Conservation (phyloP, 768 basidiomycete species). For the Pleurotus sapidus region DNA sequence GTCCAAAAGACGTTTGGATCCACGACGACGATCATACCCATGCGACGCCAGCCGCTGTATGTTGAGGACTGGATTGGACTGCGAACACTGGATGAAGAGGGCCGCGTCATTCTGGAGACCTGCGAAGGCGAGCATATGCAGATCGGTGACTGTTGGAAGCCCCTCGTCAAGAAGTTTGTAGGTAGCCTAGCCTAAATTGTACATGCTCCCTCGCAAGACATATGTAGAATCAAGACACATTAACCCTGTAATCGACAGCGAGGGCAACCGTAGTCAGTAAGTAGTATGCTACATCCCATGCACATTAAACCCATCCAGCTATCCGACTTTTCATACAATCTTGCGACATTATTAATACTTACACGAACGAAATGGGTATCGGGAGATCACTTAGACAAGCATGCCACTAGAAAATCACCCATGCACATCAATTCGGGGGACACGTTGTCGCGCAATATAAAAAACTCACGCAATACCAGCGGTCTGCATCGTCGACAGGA, state of each 20-base stretch:
- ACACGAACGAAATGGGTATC: not conserved
- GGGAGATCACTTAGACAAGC: not conserved
- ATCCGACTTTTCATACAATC: not conserved
- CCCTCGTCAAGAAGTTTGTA: constrained; percentile 40
- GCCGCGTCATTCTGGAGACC: constrained; percentile 51
- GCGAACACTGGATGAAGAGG: constrained; percentile 63
- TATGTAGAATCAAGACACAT: too few species aligned
- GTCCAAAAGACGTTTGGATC: not conserved
- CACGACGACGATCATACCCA: constrained; percentile 47
- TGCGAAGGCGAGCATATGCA: constrained; percentile 82
- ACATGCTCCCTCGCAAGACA: not conserved
- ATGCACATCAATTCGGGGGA: constrained; percentile 5
- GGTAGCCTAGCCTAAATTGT: constrained; percentile 19
- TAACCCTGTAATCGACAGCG: too few species aligned
- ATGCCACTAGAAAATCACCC: not conserved
- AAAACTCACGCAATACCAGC: constrained; percentile 53
- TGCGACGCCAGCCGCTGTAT: constrained; percentile 74
- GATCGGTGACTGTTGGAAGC: constrained; percentile 60
- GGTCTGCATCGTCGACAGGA: constrained; percentile 60
- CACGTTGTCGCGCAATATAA: not conserved
- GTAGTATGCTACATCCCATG: not conserved
- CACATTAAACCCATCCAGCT: not conserved
- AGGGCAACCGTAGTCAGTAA: not conserved
- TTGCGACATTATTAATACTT: too few species aligned
- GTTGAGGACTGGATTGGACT: constrained; percentile 81